Conservation (phyloP, 2,329 filamentous ascomycete species). For the Ophiosphaerella narmari region DNA sequence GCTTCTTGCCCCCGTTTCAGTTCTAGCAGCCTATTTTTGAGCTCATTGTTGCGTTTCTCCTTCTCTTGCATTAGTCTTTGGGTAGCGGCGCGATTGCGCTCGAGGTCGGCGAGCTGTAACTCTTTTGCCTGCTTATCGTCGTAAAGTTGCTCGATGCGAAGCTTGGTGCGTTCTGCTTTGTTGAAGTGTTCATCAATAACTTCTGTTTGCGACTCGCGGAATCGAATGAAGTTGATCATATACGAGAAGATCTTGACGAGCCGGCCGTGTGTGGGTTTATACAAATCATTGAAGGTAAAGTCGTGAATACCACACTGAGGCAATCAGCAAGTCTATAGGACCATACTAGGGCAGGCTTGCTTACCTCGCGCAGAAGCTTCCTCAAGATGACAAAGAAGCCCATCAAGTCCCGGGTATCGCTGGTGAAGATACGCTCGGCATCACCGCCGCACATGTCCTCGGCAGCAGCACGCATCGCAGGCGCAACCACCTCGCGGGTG, state of each 20-base stretch:
- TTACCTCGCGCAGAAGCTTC: constrained; percentile 71
- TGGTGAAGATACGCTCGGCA: constrained; percentile 75
- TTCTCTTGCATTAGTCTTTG: constrained; percentile 84
- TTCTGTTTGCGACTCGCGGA: constrained; percentile 87
- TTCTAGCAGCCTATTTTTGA: constrained; percentile 81
- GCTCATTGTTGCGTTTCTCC: constrained; percentile 80
- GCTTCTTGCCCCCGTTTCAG: constrained; percentile 80
- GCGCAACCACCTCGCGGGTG: constrained; percentile 89
- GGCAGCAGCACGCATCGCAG: constrained; percentile 89
- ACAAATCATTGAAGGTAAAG: constrained; percentile 90
- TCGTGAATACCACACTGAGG: constrained; percentile 83
- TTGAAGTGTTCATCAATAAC: constrained; percentile 95
- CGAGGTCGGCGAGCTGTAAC: constrained; percentile 77
- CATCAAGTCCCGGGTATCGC: constrained; percentile 92
- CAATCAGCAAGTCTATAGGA: constrained; percentile 10
- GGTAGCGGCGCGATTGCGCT: constrained; percentile 76
- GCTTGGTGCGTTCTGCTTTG: constrained; percentile 82
- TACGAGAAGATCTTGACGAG: constrained; percentile 96
- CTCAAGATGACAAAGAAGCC: constrained; percentile 89
- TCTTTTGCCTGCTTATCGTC: constrained; percentile 87
- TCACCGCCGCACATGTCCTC: constrained; percentile 86
- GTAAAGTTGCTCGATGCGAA: constrained; percentile 84
- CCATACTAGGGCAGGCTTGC: background rate
- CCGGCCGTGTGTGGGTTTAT: constrained; percentile 86
- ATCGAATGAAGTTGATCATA: constrained; percentile 97